Evolutionary conservation across 2,329 filamentous ascomycete species (phyloP).

Genomic region (Fusarium chaquense): DNA sequence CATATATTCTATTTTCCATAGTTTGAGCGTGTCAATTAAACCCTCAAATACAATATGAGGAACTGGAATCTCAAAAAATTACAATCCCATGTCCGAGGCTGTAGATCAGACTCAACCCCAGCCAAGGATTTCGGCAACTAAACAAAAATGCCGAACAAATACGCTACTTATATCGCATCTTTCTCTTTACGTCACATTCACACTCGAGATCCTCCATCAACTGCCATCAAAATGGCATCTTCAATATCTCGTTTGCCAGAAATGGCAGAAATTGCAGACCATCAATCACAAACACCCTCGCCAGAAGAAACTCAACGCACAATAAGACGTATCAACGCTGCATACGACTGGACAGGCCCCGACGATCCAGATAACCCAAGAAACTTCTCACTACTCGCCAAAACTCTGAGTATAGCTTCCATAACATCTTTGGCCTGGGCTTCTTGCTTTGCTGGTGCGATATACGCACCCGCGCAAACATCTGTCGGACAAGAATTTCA

Average conservation of each 20-base stretch:
- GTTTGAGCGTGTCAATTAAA: too few species aligned
- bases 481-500: constrained; percentile 13
- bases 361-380: constrained; percentile 30
- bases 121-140: background rate
- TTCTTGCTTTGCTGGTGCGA: constrained; percentile 19
- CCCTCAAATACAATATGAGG: too few species aligned
- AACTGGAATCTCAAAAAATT: background rate
- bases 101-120: background rate
- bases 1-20: background rate
- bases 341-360: constrained; percentile 32
- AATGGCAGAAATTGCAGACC: background rate
- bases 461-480: constrained; percentile 25
- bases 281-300: background rate
- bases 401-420: constrained; percentile 16
- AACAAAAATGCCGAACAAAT: background rate
- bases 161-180: background rate
- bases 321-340: constrained; percentile 34
- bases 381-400: constrained; percentile 11
- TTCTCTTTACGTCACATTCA: background rate
- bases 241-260: background rate
- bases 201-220: background rate
- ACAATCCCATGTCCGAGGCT: background rate
- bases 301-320: background rate
- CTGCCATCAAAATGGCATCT: background rate
- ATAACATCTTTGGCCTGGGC: constrained; percentile 21